phyloP scores from a whole-genome alignment of 2,329 filamentous ascomycete species.

The Bipolaris cookei region DNA sequence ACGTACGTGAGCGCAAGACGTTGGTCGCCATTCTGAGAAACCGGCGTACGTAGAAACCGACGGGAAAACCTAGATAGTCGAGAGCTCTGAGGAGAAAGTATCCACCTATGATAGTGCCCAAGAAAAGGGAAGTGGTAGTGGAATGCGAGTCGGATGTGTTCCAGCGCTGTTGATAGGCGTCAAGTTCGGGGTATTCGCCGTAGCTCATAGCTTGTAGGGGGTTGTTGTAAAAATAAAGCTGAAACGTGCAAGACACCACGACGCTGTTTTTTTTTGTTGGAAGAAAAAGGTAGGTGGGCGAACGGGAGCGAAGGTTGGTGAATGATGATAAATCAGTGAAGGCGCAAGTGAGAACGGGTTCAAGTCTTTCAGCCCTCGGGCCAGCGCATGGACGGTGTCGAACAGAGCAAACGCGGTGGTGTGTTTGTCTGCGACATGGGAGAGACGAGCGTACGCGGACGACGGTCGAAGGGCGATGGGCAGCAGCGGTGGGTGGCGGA shows the following conservation, averaged over 20 bases:
- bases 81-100: conserved; percentile 40
- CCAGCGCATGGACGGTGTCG: conserved; percentile 38
- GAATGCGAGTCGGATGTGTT: conserved; percentile 19
- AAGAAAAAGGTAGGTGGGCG: conserved; percentile 1
- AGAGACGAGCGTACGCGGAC: conserved; percentile 18
- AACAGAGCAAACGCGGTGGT: conserved; percentile 38
- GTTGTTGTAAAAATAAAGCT: conserved; percentile 13
- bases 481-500: conserved; percentile 21
- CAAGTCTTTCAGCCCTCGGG: conserved; percentile 39
- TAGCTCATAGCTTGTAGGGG: conserved; percentile 32
- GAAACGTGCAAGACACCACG: conserved; percentile 6
- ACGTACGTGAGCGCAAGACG: conserved; percentile 10
- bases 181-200: conserved; percentile 24
- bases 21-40: conserved; percentile 43
- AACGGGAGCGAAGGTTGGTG: conserved; percentile 18
- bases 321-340: conserved; percentile 13
- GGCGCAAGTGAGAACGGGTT: conserved; percentile 6
- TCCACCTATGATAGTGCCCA: conserved; percentile 30
- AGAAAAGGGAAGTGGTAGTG: conserved; percentile 23
- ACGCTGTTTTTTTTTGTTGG: background rate
- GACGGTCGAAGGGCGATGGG: conserved; percentile 10
- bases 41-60: conserved; percentile 60
- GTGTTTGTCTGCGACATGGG: conserved; percentile 45
- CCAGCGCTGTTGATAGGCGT: conserved; percentile 25
- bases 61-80: conserved; percentile 40